Conservation (phyloP, 495 filamentous ascomycete species). For the Neurospora sp. region DNA sequence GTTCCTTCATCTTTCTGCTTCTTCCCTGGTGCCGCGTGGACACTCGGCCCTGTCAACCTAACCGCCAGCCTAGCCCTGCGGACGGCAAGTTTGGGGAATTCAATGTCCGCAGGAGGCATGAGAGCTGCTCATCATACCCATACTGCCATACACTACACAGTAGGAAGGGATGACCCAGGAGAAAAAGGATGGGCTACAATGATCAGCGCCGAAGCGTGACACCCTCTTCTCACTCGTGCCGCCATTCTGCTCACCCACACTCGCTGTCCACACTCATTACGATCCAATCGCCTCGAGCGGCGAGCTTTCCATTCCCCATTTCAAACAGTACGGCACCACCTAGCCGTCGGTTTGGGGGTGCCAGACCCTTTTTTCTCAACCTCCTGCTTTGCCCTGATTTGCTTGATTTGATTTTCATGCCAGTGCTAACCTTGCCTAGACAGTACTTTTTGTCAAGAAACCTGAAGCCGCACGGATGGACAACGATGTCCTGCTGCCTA, state of each 20-base stretch:
- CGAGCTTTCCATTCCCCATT: not conserved
- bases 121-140: not conserved
- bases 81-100: not conserved
- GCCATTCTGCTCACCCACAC: not conserved
- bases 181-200: not conserved
- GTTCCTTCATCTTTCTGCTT: not conserved
- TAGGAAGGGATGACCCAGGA: not conserved
- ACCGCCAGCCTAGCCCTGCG: not conserved
- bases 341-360: not conserved
- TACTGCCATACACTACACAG: not conserved
- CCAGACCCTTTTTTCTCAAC: not conserved
- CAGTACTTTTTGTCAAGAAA: not conserved
- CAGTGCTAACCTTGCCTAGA: not conserved
- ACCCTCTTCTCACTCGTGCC: not conserved
- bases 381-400: not conserved
- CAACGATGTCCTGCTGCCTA: not conserved
- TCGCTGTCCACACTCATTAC: not conserved
- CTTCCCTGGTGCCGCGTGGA: not conserved
- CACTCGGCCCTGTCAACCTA: not conserved
- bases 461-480: not conserved
- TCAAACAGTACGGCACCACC: not conserved
- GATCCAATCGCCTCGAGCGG: not conserved
- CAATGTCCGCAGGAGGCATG: not conserved
- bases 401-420: not conserved
- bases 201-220: not conserved